Evolutionary conservation across 352 stramenopile genomes (phyloP), one percentile per base, ranked within the genome.

Genomic region (Globisporangium radiosum): DNA sequence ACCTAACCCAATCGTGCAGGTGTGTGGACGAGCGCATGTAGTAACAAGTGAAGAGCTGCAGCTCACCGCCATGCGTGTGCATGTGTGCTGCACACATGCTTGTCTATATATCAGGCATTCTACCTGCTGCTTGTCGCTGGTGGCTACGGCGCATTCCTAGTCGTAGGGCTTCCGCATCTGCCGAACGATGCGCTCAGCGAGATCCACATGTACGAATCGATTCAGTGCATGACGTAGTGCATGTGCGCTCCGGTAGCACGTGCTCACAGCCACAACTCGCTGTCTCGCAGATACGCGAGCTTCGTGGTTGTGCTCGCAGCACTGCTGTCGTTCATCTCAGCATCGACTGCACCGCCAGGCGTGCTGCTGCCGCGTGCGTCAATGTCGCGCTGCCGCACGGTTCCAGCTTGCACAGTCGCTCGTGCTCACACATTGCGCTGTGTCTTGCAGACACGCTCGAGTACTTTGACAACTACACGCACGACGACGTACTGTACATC

Each of bases 61-160:
- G 7, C 7, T 44, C 11, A 47, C 43, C 7, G 8, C 25, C 33
- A 5, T 51, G 6, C 4, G 17, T 19, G 17, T 19, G 17, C 17
- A 44, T 19, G 25, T 45, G 15, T 13, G 10, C 2, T 15, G 6
- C 49, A 25, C 49, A n/a, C 1, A 1, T 40, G 36, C 7, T 55
- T n/a, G 39, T 52, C 13, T 57, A 36, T 60, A 54, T 62, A 19
- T 0, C 56, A 88, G 75, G 66, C 75, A 40, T 78, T 87, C 54
- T 88, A 87, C 64, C 42, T 91, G 62, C 38, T 82, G 60, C 63
- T 89, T 40, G 71, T 88, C 7, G 64, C 75, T 10, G 73, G 78
- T 10, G 75, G 78, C 59, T 88, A 85, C 56, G 75, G 69, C 19
- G 67, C 69, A 7, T 88, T 90, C 68, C 69, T 88, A 25, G 57